Conservation (phyloP, 2,329 filamentous ascomycete species). For the Fusarium phyllophilum region DNA sequence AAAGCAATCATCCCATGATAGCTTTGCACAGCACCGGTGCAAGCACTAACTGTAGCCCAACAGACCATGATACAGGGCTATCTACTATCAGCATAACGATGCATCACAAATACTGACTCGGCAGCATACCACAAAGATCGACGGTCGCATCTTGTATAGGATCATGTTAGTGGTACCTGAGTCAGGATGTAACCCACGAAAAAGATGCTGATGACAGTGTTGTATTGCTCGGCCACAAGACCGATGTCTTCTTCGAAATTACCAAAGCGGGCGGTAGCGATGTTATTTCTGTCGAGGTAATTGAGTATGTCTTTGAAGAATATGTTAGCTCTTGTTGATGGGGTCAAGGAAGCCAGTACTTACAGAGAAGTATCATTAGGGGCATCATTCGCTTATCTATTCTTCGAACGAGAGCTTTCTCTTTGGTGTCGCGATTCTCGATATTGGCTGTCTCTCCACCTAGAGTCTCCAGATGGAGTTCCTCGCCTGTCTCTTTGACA, state of each 20-base stretch:
- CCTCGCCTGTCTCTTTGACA: neutral
- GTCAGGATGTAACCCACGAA: conserved; percentile 63
- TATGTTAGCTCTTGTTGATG: neutral
- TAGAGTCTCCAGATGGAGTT: conserved; percentile 2
- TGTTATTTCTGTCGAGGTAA: conserved; percentile 22
- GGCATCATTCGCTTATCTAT: conserved; percentile 24
- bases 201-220: conserved; percentile 56
- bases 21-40: conserved; percentile 38
- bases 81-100: no score
- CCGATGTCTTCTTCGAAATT: conserved; percentile 18
- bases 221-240: conserved; percentile 20
- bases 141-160: conserved; percentile 62
- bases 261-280: conserved; percentile 18
- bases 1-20: conserved; percentile 9
- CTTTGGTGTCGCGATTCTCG: neutral
- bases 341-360: rapidly evolving
- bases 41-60: conserved; percentile 45
- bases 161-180: conserved; percentile 62
- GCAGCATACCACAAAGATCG: conserved; percentile 50
- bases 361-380: conserved; percentile 14
- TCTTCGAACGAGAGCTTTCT: neutral
- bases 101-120: neutral
- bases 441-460: neutral
- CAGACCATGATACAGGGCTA: conserved; percentile 11
- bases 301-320: neutral